A percentile compares a stretch with the other conserved stretches of the same genome.
These are phyloP conservation scores for Pulicaria dysenterica DNA, from an alignment of 129 eudicot species.

Conservation along the genomic window DNA sequence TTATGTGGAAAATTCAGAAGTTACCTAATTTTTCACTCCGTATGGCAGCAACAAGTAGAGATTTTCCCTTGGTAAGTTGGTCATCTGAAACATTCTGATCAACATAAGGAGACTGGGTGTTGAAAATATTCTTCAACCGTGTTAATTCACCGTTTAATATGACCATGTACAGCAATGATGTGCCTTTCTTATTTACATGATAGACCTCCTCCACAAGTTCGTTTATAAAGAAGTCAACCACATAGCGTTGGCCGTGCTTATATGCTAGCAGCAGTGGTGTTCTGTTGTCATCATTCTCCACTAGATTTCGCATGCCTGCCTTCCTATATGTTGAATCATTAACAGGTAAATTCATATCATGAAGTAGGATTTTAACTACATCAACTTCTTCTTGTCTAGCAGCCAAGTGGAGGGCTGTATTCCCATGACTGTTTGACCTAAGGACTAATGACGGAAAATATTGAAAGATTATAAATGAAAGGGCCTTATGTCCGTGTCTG, in stretches of 20 bases:
- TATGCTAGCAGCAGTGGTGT: slow-evolving; percentile 46
- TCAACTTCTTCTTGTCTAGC: slow-evolving; percentile 29
- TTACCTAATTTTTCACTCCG: slow-evolving; percentile 18
- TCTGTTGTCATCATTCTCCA: slow-evolving; percentile 31
- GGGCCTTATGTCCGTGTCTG: not conserved
- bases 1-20: slow-evolving; percentile 4
- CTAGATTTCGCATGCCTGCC: not conserved
- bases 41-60: slow-evolving; percentile 26
- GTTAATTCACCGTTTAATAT: slow-evolving; percentile 21
- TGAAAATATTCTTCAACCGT: slow-evolving; percentile 16
- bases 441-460: slow-evolving; percentile 16
- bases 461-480: not conserved
- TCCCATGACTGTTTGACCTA: slow-evolving; percentile 28
- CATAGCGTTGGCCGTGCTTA: not conserved
- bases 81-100: not conserved
- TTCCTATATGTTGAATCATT: not conserved
- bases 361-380: slow-evolving; percentile 6
- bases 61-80: slow-evolving; percentile 7
- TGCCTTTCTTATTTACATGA: slow-evolving; percentile 28
- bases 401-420: slow-evolving; percentile 48
- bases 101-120: slow-evolving; percentile 2
- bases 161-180: slow-evolving; percentile 34
- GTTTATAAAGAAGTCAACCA: slow-evolving; percentile 13
- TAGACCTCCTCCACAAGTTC: slow-evolving; percentile 9
- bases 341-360: too few species aligned